Evolutionary conservation across 805 yeast species (phyloP), one percentile per base, ranked within the genome.

Genomic region (Saturnispora zaruensis): DNA sequence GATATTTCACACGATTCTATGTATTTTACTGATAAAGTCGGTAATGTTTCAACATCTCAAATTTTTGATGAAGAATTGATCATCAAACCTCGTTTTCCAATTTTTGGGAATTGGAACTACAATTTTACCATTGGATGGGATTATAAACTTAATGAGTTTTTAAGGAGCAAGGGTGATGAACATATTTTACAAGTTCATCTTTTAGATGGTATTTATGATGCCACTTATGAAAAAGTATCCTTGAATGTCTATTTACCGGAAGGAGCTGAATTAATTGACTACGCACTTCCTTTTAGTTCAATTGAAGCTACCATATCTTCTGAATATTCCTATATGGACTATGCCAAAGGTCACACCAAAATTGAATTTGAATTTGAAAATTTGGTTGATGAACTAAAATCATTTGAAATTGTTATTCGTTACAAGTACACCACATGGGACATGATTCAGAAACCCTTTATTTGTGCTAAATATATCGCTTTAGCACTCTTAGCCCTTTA

Each of bases 61-160:
- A 53, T 69, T 24, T 61, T 68, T 4, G 66, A 67, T 40, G 66
- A 74, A 41, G 67, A 69, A 53, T 68, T 87, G 44, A 70, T 82
- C 33, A 65, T 93, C 55, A 78, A 76, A 60, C 98, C 98, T 50
- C 77, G 99, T 65, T 93, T 73, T 72, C 99, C 99, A n/a, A 65
- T 93, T 6, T 86, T 87, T 67, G 99, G 99, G 45, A 95, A 90
- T 41, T 93, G 99, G 99, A 76, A 82, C 60, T 91, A 88, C 68
- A 88, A 91, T 68, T 93, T 87, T 73, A 93, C 98, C 21, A 67
- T 91, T 57, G 98, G 98, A n/a, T 93, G 96, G 96, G 78, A 82
- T 45, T 77, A 79, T 55, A 69, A 73, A 20, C 67, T 90, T 40
- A 60, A 69, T 14, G 68, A 77, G 42, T 82, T 75, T 56, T 71